phyloP scores from a whole-genome alignment of 768 basidiomycete genomes.

The Paxillus rubicundulus region DNA sequence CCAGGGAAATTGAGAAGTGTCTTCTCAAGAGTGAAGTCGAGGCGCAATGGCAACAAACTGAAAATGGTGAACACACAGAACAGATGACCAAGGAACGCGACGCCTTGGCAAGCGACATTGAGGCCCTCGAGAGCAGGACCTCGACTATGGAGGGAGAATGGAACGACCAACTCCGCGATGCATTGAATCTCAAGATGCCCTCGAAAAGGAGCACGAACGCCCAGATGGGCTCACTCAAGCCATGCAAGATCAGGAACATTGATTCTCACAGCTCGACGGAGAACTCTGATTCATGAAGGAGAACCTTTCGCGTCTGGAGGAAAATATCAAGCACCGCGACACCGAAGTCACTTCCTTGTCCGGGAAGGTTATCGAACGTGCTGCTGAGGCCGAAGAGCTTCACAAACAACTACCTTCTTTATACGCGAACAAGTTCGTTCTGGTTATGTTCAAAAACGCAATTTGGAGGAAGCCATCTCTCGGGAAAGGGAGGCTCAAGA shows the following conservation, averaged over 20 bases:
- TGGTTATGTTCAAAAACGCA: slow-evolving; percentile 45
- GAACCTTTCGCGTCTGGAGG: slow-evolving; percentile 53
- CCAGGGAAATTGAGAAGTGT: slow-evolving; percentile 44
- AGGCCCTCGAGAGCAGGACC: slow-evolving; percentile 42
- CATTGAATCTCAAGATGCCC: slow-evolving; percentile 49
- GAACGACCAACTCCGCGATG: slow-evolving; percentile 54
- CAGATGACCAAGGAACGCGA: slow-evolving; percentile 33
- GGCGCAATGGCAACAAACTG: slow-evolving; percentile 70
- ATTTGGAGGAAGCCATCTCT: slow-evolving; percentile 20
- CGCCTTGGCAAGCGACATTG: slow-evolving; percentile 17
- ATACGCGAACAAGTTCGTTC: slow-evolving; percentile 52
- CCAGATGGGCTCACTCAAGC: slow-evolving; percentile 44
- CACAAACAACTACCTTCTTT: slow-evolving; percentile 54
- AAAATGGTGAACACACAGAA: slow-evolving; percentile 45
- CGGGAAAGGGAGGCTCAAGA: slow-evolving; percentile 7
- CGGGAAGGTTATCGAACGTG: slow-evolving; percentile 44
- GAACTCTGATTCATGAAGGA: slow-evolving; percentile 58
- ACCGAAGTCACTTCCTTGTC: slow-evolving; percentile 50
- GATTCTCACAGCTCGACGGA: slow-evolving; percentile 48
- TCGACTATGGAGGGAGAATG: slow-evolving; percentile 52
- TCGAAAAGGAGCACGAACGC: slow-evolving; percentile 58
- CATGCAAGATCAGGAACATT: slow-evolving; percentile 54
- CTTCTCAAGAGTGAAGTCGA: slow-evolving; percentile 61
- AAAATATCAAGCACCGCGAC: slow-evolving; percentile 55
- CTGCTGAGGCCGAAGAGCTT: slow-evolving; percentile 51